These are phyloP conservation scores for Gleditsia sinensis DNA, from an alignment of 306 rosid genomes.

Conservation along the genomic window DNA sequence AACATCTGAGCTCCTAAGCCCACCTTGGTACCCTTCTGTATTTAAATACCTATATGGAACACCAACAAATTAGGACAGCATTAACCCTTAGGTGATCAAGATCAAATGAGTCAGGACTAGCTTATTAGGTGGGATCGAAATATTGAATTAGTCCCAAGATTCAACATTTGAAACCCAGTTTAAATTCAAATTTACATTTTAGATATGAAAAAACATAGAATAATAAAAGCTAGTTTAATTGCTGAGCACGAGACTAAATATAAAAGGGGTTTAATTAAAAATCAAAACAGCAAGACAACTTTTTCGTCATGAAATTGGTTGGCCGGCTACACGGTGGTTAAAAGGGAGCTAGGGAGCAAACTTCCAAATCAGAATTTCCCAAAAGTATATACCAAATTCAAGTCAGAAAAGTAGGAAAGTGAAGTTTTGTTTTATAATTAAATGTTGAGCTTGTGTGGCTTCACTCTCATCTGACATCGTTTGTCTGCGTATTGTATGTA, in stretches of 20 bases:
- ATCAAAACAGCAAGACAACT: too few species aligned
- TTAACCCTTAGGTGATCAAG: background rate
- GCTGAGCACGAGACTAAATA: too few species aligned
- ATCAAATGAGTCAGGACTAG: too few species aligned
- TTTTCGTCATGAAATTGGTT: conserved; percentile 10
- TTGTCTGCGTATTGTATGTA: conserved; percentile 13
- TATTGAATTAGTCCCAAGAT: too few species aligned
- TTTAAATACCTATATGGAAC: conserved; percentile 59
- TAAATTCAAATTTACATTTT: too few species aligned
- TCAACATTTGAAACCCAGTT: too few species aligned
- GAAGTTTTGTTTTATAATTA: conserved; percentile 35
- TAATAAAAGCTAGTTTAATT: too few species aligned
- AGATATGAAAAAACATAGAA: too few species aligned
- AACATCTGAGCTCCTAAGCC: conserved; percentile 59
- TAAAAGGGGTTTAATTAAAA: too few species aligned
- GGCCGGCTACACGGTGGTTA: conserved; percentile 39
- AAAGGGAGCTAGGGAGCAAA: conserved; percentile 14
- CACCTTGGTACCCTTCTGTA: conserved; percentile 77
- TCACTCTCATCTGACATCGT: background rate
- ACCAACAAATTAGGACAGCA: background rate
- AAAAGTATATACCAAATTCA: conserved; percentile 9
- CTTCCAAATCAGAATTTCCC: conserved; percentile 20
- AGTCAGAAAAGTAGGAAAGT: conserved; percentile 32
- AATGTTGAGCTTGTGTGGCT: background rate
- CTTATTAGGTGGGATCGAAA: too few species aligned